phyloP scores from a whole-genome alignment of 495 filamentous ascomycete genomes.

The Cercophora samala region DNA sequence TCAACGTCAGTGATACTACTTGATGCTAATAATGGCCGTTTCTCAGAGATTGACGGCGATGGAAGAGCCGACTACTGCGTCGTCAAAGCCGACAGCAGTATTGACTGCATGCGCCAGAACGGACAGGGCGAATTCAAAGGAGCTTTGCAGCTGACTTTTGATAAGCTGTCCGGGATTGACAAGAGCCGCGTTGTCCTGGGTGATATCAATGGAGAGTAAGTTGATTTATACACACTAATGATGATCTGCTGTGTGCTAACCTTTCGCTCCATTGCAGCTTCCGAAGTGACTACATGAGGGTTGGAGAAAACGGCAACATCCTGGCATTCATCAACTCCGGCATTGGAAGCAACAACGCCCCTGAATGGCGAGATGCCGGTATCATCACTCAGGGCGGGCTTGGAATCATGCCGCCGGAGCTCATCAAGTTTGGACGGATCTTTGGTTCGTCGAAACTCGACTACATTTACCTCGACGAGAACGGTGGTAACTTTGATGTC shows the following conservation, averaged over 20 bases:
- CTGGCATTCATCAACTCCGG: slow-evolving; percentile 13
- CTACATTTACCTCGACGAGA: neutral
- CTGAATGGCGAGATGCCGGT: neutral
- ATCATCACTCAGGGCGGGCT: neutral
- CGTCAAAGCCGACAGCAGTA: slow-evolving; percentile 3
- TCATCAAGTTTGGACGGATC: neutral
- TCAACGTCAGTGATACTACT: neutral
- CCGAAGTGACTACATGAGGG: slow-evolving; percentile 11
- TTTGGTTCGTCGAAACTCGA: neutral
- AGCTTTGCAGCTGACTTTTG: neutral
- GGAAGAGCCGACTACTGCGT: slow-evolving; percentile 16
- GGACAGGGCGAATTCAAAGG: neutral
- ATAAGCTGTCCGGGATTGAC: neutral
- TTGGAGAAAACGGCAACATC: slow-evolving; percentile 9
- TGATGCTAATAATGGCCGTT: neutral
- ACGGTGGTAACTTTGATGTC: neutral
- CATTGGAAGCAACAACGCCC: neutral
- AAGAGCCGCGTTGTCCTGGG: neutral
- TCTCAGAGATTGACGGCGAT: slow-evolving; percentile 16
- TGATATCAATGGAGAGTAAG: slow-evolving; percentile 3
- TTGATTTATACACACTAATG: no score
- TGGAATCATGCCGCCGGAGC: neutral
- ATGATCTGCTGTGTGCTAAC: neutral
- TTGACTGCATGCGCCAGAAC: neutral
- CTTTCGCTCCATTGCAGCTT: neutral